Conservation (phyloP, 257 asterid genomes). For the Orobanche coerulescens region DNA sequence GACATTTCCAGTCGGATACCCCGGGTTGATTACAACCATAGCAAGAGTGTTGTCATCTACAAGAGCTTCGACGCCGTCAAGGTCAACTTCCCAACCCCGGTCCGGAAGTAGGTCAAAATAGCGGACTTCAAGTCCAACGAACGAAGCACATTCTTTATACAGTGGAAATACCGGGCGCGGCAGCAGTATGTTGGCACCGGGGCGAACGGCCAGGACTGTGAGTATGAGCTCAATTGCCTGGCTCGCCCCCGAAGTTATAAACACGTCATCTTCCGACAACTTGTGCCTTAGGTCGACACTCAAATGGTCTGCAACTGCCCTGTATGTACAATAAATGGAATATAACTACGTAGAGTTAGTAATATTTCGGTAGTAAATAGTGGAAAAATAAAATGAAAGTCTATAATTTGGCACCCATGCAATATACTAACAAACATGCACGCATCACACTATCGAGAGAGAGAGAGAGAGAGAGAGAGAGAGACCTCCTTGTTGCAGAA, state of each 20-base stretch:
- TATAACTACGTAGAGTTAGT: neutral
- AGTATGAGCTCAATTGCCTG: slow-evolving; percentile 60
- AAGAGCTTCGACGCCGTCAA: slow-evolving; percentile 56
- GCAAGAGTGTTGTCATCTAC: slow-evolving; percentile 77
- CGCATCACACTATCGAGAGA: neutral
- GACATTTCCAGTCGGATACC: slow-evolving; percentile 94
- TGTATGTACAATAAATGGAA: slow-evolving; percentile 19
- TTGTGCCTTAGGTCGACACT: slow-evolving; percentile 65
- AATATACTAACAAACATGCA: neutral
- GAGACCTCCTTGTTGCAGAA: slow-evolving; percentile 53
- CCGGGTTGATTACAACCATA: slow-evolving; percentile 81
- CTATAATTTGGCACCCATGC: too few species aligned
- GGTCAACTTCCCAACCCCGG: slow-evolving; percentile 73
- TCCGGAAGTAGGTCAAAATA: slow-evolving; percentile 77
- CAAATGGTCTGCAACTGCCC: slow-evolving; percentile 83
- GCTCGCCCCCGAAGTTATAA: slow-evolving; percentile 54
- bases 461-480: neutral
- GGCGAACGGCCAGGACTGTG: slow-evolving; percentile 54
- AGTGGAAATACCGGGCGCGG: slow-evolving; percentile 79
- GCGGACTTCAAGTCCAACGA: slow-evolving; percentile 48
- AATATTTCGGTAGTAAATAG: neutral
- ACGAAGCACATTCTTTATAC: slow-evolving; percentile 55
- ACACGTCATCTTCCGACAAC: slow-evolving; percentile 62
- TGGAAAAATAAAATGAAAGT: neutral
- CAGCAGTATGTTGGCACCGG: slow-evolving; percentile 70